Percentiles rank a stretch among this genome's conserved stretches.
These are phyloP conservation scores for Pleurotus tuber-regium DNA, from an alignment of 768 basidiomycete species.

Conservation along the genomic window DNA sequence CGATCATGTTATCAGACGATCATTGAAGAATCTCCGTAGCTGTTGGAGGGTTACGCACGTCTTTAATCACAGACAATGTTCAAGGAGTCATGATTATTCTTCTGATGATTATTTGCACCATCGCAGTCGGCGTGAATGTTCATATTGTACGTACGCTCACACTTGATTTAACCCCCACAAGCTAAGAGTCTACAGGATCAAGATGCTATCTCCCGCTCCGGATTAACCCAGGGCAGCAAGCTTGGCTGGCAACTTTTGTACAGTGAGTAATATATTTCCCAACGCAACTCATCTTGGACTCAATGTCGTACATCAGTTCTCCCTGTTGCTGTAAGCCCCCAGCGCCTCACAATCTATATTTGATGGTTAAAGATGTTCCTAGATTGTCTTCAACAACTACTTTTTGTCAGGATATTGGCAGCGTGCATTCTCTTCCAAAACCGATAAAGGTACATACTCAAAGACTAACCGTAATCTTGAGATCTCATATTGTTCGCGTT, in stretches of 20 bases:
- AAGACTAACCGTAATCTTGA: too few species aligned
- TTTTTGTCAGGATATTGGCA: constrained; percentile 8
- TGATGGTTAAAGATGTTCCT: not conserved
- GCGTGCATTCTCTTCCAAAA: constrained; percentile 9
- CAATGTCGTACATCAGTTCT: not conserved
- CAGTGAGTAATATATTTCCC: not conserved
- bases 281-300: not conserved
- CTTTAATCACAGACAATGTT: constrained; percentile 4
- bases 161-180: not conserved
- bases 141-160: not conserved
- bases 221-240: not conserved
- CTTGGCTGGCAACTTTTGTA: constrained; percentile 9
- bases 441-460: constrained; percentile 4
- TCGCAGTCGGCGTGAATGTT: constrained; percentile 1
- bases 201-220: not conserved
- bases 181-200: not conserved
- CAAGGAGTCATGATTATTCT: constrained; percentile 7
- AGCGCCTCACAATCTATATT: too few species aligned
- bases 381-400: constrained; percentile 10
- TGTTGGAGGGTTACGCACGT: constrained; percentile 6
- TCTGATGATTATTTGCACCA: constrained; percentile 8
- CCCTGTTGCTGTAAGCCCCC: not conserved
- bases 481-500: too few species aligned
- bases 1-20: not conserved
- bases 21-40: not conserved